Conservation (phyloP, 495 filamentous ascomycete species). For the Penicillium canariense region DNA sequence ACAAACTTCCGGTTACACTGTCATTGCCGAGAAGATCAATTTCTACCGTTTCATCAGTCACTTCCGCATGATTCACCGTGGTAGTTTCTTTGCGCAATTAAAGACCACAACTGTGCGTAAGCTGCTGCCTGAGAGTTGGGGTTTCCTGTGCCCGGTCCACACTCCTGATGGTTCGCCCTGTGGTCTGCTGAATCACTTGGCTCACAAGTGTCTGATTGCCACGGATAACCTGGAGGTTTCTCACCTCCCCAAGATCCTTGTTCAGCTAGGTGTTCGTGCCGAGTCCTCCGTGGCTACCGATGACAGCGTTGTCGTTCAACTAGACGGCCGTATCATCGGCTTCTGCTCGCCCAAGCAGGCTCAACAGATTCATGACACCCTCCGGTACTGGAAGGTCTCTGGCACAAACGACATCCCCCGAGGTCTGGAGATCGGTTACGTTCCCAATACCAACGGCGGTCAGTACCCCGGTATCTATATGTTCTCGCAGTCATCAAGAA, state of each 20-base stretch:
- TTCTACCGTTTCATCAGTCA: slow-evolving; percentile 98
- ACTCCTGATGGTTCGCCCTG: slow-evolving; percentile 95
- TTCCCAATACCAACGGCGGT: slow-evolving; percentile 80
- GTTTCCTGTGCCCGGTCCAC: slow-evolving; percentile 94
- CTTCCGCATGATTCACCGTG: slow-evolving; percentile 98
- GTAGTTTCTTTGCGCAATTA: slow-evolving; percentile 95
- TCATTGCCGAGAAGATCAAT: slow-evolving; percentile 98
- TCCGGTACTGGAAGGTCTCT: slow-evolving; percentile 94
- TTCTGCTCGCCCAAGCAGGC: slow-evolving; percentile 85
- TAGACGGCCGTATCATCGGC: slow-evolving; percentile 86
- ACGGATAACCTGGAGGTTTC: slow-evolving; percentile 70
- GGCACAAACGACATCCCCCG: slow-evolving; percentile 79
- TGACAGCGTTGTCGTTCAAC: slow-evolving; percentile 81
- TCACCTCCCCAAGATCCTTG: slow-evolving; percentile 64
- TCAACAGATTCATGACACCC: slow-evolving; percentile 71
- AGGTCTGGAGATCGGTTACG: slow-evolving; percentile 86
- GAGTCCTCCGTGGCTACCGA: slow-evolving; percentile 70
- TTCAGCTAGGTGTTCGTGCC: slow-evolving; percentile 72
- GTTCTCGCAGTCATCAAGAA: slow-evolving; percentile 77
- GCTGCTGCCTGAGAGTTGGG: slow-evolving; percentile 94
- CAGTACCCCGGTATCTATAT: slow-evolving; percentile 97
- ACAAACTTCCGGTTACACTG: slow-evolving; percentile 89
- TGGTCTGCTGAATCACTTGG: slow-evolving; percentile 90
- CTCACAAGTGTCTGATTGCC: slow-evolving; percentile 90
- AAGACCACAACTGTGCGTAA: slow-evolving; percentile 98